A percentile compares a stretch with the other conserved stretches of the same genome.
phyloP scores from a whole-genome alignment of 2,329 filamentous ascomycete genomes.

The Phaeomoniella chlamydospora region DNA sequence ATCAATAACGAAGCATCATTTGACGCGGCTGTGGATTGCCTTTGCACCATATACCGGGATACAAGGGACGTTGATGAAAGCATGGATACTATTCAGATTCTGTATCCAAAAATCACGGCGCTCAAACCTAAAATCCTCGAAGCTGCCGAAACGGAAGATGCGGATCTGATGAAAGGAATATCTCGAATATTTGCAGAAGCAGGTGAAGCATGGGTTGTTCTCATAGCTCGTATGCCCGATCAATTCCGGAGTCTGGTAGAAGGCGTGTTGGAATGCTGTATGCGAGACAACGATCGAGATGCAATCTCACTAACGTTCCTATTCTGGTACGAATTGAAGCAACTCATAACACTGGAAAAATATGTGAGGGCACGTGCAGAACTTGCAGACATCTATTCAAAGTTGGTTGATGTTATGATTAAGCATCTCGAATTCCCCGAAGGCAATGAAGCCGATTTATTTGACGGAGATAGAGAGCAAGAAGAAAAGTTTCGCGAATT shows the following conservation, averaged over 20 bases:
- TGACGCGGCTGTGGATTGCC: constrained; percentile 77
- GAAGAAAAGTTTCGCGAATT: constrained; percentile 97
- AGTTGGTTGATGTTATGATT: constrained; percentile 85
- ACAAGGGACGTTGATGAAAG: constrained; percentile 90
- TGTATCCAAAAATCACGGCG: constrained; percentile 68
- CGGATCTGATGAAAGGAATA: constrained; percentile 72
- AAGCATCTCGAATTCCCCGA: constrained; percentile 77
- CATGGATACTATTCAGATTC: constrained; percentile 60
- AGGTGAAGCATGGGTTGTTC: constrained; percentile 84
- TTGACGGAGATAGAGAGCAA: constrained; percentile 87
- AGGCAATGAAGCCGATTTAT: constrained; percentile 65
- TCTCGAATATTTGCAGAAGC: constrained; percentile 87
- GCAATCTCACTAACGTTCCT: constrained; percentile 87
- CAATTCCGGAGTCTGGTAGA: constrained; percentile 80
- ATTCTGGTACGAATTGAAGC: constrained; percentile 98
- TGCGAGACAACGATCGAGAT: constrained; percentile 75
- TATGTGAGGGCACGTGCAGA: constrained; percentile 71
- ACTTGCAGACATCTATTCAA: constrained; percentile 69
- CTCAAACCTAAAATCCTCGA: constrained; percentile 63
- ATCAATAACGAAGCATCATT: constrained; percentile 64
- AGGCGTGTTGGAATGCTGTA: constrained; percentile 79
- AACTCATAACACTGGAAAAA: constrained; percentile 80
- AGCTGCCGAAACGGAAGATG: constrained; percentile 65
- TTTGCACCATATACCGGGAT: constrained; percentile 83
- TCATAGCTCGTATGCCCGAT: constrained; percentile 69